Percentiles rank a stretch among this genome's conserved stretches.
phyloP scores from a whole-genome alignment of 495 filamentous ascomycete species.

The Penicillium robsamsonii region DNA sequence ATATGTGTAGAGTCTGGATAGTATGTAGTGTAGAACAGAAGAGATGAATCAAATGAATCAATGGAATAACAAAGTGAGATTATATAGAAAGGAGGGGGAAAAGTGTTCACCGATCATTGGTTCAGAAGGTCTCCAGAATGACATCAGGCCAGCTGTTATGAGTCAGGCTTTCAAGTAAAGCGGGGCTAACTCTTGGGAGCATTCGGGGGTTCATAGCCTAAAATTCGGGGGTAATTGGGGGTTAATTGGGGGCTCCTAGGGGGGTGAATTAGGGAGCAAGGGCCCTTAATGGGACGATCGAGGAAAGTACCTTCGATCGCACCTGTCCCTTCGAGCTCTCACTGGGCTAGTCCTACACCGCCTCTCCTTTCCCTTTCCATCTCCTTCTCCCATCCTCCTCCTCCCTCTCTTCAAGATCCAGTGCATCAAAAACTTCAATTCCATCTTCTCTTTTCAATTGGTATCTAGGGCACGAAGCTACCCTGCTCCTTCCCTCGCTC shows the following conservation, averaged over 20 bases:
- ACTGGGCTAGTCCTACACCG: constrained; percentile 28
- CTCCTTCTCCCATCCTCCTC: constrained; percentile 26
- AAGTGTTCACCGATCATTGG: constrained; percentile 14
- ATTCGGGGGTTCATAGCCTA: background rate
- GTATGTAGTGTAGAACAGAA: background rate
- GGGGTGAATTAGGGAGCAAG: background rate
- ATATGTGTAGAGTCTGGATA: background rate
- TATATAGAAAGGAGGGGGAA: constrained; percentile 1
- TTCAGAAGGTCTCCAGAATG: constrained; percentile 23
- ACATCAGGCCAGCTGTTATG: constrained; percentile 23
- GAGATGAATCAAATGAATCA: constrained; percentile 9
- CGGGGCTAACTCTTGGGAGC: background rate
- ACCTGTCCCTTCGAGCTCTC: background rate
- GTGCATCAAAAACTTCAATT: constrained; percentile 20
- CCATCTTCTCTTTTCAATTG: constrained; percentile 33
- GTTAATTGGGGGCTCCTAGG: background rate
- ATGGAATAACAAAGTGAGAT: background rate
- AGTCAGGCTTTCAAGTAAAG: constrained; percentile 1
- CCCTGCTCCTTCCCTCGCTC: constrained; percentile 58
- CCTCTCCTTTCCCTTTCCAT: constrained; percentile 26
- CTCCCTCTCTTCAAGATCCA: constrained; percentile 22
- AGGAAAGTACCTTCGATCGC: constrained; percentile 1
- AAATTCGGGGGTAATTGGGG: background rate
- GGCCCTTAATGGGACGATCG: background rate
- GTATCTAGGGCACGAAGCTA: constrained; percentile 90